Base-by-base conservation (phyloP, 75 land plant species). In the Adiantum capillusveneris region DNA sequence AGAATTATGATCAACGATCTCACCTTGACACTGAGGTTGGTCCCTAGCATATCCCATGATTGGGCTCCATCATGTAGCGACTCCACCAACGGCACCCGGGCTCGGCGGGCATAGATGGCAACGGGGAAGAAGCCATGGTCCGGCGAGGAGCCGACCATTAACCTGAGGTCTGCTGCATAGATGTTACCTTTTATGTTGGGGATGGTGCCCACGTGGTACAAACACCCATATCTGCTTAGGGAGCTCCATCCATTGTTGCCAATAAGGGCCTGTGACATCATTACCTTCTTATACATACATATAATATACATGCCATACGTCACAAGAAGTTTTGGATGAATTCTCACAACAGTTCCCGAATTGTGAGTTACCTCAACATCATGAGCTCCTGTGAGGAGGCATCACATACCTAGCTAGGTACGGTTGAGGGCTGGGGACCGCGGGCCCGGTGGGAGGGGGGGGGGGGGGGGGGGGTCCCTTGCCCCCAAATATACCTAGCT, bases 121-220 rank as follows among this genome's bases (percentile, higher is more conserved):
- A 72, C 75, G 26, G 75, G 70, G 57, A 72, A 72, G 64, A 72
- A 72, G 37, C 75, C 75, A n/a, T n/a, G n/a, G 39, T 65, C 58
- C 11, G 64, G 64, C 37, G 70, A 72, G 12, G 75, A 72, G 13
- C 64, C 75, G 6, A 72, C 41, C 75, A 72, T 72, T 30, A 72
- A 19, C 25, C 75, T 49, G 41, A 72, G 53, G 37, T 72, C 70
- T 26, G 70, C 70, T 19, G 74, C 74, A 52, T 72, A 72, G 9
- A 72, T 72, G 46, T 72, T 72, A 2, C 75, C 70, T n/a, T 72
- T 72, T 7, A 72, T 46, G 53, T 72, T 72, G 25, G 75, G 75
- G 16, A 72, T 56, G 14, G 70, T 72, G 14, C 69, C 75, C 11
- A 72, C 75, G 49, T 72, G 75, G 30, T 72, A 72, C 3, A 72